These are phyloP conservation scores for Otatea glauca DNA, from an alignment of 176 grass and related monocot species.

Conservation along the genomic window DNA sequence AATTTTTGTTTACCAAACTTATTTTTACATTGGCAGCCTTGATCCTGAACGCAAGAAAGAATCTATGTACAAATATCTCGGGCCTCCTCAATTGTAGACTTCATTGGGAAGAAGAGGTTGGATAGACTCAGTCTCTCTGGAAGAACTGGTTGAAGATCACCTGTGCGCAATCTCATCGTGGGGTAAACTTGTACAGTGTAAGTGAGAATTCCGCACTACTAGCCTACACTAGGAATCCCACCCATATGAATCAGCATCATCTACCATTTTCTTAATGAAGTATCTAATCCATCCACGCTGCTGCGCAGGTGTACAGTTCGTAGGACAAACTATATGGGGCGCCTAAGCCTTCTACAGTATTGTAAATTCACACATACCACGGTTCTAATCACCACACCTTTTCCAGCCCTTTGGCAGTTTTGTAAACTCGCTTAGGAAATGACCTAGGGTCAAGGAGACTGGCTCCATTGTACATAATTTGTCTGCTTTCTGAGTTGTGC, in stretches of 20 bases:
- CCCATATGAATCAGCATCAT: neutral
- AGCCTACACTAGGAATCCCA: neutral
- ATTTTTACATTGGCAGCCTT: slow-evolving; percentile 57
- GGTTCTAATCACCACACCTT: slow-evolving; percentile 37
- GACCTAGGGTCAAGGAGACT: neutral
- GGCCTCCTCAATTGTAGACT: slow-evolving; percentile 64
- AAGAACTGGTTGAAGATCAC: slow-evolving; percentile 31
- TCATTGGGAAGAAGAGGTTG: slow-evolving; percentile 30
- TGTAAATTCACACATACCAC: slow-evolving; percentile 39
- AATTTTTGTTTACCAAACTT: slow-evolving; percentile 3
- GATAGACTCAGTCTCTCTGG: slow-evolving; percentile 16
- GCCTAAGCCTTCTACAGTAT: slow-evolving; percentile 34
- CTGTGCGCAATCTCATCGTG: neutral
- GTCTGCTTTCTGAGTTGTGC: slow-evolving; percentile 19
- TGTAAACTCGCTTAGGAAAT: slow-evolving; percentile 36
- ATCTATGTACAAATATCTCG: slow-evolving; percentile 83
- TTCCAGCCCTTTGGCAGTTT: slow-evolving; percentile 44
- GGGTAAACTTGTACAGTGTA: slow-evolving; percentile 42
- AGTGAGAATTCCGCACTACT: neutral
- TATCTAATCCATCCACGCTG: slow-evolving; percentile 25
- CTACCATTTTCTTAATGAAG: neutral
- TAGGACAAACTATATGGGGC: slow-evolving; percentile 49
- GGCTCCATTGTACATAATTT: slow-evolving; percentile 44
- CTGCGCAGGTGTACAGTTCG: slow-evolving; percentile 44
- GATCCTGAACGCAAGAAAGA: slow-evolving; percentile 98